These are phyloP conservation scores for Trichosporon sp. DNA, from an alignment of 1,284 basidiomycete species.

Conservation along the genomic window DNA sequence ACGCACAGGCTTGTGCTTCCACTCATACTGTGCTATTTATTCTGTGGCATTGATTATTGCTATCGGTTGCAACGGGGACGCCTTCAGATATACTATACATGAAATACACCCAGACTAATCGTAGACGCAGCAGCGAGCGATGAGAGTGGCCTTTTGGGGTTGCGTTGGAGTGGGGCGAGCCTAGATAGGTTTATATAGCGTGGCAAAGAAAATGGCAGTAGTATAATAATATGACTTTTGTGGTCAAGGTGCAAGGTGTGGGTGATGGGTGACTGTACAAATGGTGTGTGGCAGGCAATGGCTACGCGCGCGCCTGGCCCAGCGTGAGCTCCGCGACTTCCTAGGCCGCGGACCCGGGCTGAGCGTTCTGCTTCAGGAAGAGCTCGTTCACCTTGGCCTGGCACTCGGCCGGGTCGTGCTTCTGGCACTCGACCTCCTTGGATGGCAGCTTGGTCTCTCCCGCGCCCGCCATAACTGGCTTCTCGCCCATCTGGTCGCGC, in stretches of 20 bases:
- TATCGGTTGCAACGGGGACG: neutral
- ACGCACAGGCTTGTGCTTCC: neutral
- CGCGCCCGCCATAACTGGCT: neutral
- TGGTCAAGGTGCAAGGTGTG: neutral
- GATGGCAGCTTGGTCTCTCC: neutral
- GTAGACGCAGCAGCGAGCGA: too few species aligned
- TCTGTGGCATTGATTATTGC: too few species aligned
- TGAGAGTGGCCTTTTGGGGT: neutral
- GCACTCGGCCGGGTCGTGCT: constrained; percentile 17
- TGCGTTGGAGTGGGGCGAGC: neutral
- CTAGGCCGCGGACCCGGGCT: neutral
- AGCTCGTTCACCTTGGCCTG: constrained; percentile 20
- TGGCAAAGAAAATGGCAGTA: neutral
- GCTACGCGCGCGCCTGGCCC: neutral
- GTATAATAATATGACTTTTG: neutral
- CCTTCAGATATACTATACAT: neutral
- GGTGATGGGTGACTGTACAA: neutral
- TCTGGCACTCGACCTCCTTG: constrained; percentile 3
- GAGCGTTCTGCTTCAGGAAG: constrained; percentile 15
- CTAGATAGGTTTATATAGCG: neutral
- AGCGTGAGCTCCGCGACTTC: neutral
- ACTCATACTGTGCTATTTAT: neutral
- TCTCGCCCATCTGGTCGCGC: neutral
- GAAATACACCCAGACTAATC: neutral
- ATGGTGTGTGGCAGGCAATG: neutral